phyloP scores from a whole-genome alignment of 371 early-diverging fungal genomes.

The Thermomucor indicae-seudaticae region DNA sequence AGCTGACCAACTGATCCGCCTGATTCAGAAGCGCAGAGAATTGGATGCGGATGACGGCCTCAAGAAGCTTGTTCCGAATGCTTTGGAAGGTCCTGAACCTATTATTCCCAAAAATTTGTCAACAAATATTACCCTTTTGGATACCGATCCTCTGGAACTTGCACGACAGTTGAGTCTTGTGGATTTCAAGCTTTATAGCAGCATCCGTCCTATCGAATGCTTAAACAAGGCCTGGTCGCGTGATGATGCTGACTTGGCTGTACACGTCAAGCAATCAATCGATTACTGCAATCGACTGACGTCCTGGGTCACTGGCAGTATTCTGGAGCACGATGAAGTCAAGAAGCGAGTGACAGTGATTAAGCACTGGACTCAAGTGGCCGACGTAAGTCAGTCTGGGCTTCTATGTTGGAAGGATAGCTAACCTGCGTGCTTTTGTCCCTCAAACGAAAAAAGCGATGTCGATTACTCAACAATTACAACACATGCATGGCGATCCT shows the following conservation, averaged over 20 bases:
- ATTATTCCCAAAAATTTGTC: constrained; percentile 67
- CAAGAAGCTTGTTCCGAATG: constrained; percentile 60
- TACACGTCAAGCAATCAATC: constrained; percentile 75
- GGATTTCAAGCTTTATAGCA: constrained; percentile 75
- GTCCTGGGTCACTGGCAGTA: constrained; percentile 78
- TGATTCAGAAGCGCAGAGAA: constrained; percentile 65
- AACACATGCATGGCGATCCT: constrained; percentile 88
- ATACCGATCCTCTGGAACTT: constrained; percentile 89
- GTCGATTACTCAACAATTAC: constrained; percentile 83
- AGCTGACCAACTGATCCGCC: constrained; percentile 66
- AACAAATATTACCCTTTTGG: constrained; percentile 61
- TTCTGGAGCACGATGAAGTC: constrained; percentile 71
- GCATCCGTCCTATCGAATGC: constrained; percentile 83
- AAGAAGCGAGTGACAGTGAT: constrained; percentile 75
- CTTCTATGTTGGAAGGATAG: background rate
- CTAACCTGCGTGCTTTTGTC: background rate
- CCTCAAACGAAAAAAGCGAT: constrained; percentile 29
- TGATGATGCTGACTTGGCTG: constrained; percentile 56
- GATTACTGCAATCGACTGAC: constrained; percentile 64
- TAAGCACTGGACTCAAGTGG: constrained; percentile 82
- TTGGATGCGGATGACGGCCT: constrained; percentile 47
- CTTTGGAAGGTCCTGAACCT: constrained; percentile 36
- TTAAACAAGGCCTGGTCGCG: constrained; percentile 87
- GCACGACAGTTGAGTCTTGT: constrained; percentile 92
- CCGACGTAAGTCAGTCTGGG: constrained; percentile 49